phyloP scores from a whole-genome alignment of 345 rosid genomes.

The Cardiospermum halicacabum region DNA sequence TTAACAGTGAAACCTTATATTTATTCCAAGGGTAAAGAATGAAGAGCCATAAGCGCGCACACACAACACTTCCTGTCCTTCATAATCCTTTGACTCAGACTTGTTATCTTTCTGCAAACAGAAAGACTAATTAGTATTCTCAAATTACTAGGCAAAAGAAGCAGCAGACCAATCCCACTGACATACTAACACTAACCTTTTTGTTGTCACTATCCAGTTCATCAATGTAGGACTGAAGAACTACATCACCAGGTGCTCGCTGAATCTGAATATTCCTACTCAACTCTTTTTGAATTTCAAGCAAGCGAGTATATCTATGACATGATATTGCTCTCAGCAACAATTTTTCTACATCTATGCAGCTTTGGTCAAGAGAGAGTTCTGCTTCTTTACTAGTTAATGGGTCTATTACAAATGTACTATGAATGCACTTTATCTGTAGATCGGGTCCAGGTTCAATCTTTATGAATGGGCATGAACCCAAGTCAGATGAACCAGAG shows the following conservation, averaged over 20 bases:
- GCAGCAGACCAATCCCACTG: neutral
- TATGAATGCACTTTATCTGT: slow-evolving; percentile 71
- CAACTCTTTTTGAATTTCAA: slow-evolving; percentile 90
- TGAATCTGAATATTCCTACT: slow-evolving; percentile 58
- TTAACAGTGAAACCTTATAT: slow-evolving; percentile 57
- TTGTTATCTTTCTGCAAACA: slow-evolving; percentile 49
- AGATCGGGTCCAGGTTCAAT: slow-evolving; percentile 87
- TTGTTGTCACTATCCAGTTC: slow-evolving; percentile 43
- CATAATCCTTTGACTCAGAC: slow-evolving; percentile 32
- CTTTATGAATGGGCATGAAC: slow-evolving; percentile 62
- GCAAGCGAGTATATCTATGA: slow-evolving; percentile 84
- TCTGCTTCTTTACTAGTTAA: slow-evolving; percentile 75
- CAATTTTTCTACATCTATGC: slow-evolving; percentile 88
- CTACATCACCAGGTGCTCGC: slow-evolving; percentile 63
- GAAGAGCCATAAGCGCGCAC: slow-evolving; percentile 93
- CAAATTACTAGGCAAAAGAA: neutral
- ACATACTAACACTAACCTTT: slow-evolving; percentile 36
- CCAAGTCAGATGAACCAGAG: slow-evolving; percentile 40
- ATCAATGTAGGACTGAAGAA: slow-evolving; percentile 51
- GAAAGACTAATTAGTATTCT: slow-evolving; percentile 5
- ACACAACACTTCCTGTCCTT: slow-evolving; percentile 66
- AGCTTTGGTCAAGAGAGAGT: slow-evolving; percentile 72
- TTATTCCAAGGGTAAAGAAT: slow-evolving; percentile 82
- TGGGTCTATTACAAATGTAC: slow-evolving; percentile 85
- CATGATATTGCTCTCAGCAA: slow-evolving; percentile 84